These are phyloP conservation scores for Solanum dulcamara DNA, from an alignment of 257 asterid genomes.

Conservation along the genomic window DNA sequence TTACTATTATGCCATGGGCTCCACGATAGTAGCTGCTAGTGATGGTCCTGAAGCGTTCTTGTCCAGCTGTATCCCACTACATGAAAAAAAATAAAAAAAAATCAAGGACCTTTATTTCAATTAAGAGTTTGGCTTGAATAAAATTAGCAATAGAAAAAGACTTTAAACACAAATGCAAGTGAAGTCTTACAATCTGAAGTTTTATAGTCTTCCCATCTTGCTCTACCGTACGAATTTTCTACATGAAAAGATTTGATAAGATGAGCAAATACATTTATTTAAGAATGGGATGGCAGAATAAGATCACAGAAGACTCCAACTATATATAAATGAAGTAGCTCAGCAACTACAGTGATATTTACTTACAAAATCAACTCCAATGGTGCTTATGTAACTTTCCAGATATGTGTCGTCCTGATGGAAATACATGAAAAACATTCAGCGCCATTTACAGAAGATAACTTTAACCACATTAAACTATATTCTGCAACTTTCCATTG, in stretches of 20 bases:
- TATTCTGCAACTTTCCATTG: neutral
- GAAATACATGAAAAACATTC: neutral
- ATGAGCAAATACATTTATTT: neutral
- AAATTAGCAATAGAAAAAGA: neutral
- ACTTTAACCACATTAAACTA: neutral
- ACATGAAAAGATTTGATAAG: constrained; percentile 2
- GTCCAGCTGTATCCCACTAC: constrained; percentile 5
- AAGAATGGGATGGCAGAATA: neutral
- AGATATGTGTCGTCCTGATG: constrained; percentile 56
- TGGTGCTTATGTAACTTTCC: constrained; percentile 58
- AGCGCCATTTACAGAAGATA: neutral
- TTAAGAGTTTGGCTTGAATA: neutral
- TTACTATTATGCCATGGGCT: neutral
- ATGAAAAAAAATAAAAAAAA: neutral
- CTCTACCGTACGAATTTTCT: constrained; percentile 61
- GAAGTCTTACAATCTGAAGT: neutral
- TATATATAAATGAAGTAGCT: neutral
- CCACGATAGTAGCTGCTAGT: constrained; percentile 1
- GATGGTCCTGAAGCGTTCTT: constrained; percentile 1
- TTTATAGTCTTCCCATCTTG: constrained; percentile 40
- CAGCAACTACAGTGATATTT: neutral
- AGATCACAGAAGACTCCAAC: neutral
- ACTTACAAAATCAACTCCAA: constrained; percentile 57
- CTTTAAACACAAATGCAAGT: neutral
- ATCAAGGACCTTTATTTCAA: neutral